phyloP scores from a whole-genome alignment of 768 basidiomycete genomes.

The Coprinellus micaceus region DNA sequence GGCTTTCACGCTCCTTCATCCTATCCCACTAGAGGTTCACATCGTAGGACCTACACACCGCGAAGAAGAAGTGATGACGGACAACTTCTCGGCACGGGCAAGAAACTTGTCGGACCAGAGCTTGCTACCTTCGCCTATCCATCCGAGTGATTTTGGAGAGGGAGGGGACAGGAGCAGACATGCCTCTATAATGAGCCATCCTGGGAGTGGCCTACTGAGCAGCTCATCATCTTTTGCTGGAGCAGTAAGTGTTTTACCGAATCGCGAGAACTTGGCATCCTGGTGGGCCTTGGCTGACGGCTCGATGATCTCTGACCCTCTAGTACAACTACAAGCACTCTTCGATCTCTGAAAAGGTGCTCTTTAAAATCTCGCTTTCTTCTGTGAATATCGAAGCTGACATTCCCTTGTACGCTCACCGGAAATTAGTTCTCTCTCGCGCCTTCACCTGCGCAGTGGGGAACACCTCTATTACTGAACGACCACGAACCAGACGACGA shows the following conservation, averaged over 20 bases:
- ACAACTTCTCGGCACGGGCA: too few relatives aligned
- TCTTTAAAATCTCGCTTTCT: neutral
- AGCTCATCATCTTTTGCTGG: neutral
- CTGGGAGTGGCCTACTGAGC: neutral
- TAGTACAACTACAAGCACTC: neutral
- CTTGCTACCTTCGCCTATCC: too few relatives aligned
- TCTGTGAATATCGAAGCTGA: neutral
- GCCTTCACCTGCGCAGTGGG: constrained; percentile 47
- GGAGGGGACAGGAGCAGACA: neutral
- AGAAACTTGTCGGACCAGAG: too few relatives aligned
- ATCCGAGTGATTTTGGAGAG: too few relatives aligned
- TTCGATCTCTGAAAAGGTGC: constrained; percentile 2
- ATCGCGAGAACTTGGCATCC: neutral
- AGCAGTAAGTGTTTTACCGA: neutral
- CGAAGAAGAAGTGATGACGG: too few relatives aligned
- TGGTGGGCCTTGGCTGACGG: too few relatives aligned
- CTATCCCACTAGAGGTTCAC: too few relatives aligned
- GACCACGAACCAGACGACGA: constrained; percentile 57
- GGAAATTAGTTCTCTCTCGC: constrained; percentile 37
- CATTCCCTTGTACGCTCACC: neutral
- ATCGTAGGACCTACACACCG: too few relatives aligned
- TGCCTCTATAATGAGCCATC: neutral
- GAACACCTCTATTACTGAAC: constrained; percentile 36
- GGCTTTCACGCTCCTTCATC: too few relatives aligned
- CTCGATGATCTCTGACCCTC: neutral